Base-by-base conservation (phyloP, 139 green algal species). In the Micractinium conductrix region DNA sequence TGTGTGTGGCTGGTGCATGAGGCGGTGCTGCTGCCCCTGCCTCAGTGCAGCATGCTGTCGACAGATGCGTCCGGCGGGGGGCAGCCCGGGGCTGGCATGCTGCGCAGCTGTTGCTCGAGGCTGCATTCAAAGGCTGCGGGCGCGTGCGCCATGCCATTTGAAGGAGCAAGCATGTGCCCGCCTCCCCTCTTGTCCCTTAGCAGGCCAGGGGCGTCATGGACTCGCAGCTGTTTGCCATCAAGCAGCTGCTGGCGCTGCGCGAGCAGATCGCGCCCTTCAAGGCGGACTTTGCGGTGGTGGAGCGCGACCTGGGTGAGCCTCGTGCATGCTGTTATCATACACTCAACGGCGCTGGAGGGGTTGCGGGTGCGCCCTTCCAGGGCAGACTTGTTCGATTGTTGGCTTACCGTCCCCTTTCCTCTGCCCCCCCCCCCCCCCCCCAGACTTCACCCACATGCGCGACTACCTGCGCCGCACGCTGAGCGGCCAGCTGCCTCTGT, bases 201-300 rank as follows among this genome's bases (percentile, higher is more conserved):
- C 88, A 91, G 79, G 24, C 67, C 26, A 76, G 84, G 16, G 85
- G 88, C 10, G 35, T 81, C 0, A 81, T 98, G 75, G 92, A 98
- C 81, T 93, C 91, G 21, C 94, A 98, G 91, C 94, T 99, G 63
- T 99, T 99, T 43, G 19, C 78, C 43, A 96, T 99, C 82, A 93
- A 94, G 83, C 95, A 99, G 88, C 92, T 99, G 81, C 93, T 99
- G 78, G 93, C 97, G 72, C 91, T 99, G 80, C 84, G 95, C 8
- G 96, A 99, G 89, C 94, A 97, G 86, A 97, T 99, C 45, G 91
- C 91, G 43, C 92, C 93, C 7, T 98, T 98, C 85, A 89, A 98
- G 71, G 93, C 93, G 1, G 95, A 98, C 44, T 98, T 99, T 80
- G 82, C 89, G 2, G 86, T 93, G 26, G 92, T 89, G 22, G 92